phyloP scores from a whole-genome alignment of 768 basidiomycete species.

The Leccinum disarticulatum region DNA sequence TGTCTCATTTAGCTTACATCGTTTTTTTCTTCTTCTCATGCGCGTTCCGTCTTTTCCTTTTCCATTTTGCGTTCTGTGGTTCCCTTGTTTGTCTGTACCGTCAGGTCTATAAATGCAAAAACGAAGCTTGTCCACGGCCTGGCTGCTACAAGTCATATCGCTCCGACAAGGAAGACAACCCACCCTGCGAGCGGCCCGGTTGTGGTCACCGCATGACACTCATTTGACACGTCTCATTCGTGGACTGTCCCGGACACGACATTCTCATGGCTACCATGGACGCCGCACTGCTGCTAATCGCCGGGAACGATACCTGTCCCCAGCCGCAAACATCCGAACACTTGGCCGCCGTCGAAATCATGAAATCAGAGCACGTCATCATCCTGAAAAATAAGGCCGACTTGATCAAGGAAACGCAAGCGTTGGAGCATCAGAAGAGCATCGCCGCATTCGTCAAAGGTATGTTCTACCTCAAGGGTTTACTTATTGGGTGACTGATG shows the following conservation, averaged over 20 bases:
- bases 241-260: constrained; percentile 96
- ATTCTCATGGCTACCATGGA: constrained; percentile 99
- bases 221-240: constrained; percentile 95
- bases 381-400: constrained; percentile 99
- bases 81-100: constrained; percentile 11
- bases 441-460: constrained; percentile 96
- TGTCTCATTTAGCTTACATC: constrained; percentile 13
- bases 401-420: constrained; percentile 92
- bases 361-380: constrained; percentile 97
- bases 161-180: constrained; percentile 91
- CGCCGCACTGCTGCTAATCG: constrained; percentile 91
- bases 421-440: constrained; percentile 94
- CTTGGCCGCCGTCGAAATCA: constrained; percentile 97
- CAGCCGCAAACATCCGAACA: constrained; percentile 99
- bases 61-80: not conserved
- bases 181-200: constrained; percentile 90
- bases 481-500: not conserved
- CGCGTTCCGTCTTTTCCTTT: not conserved
- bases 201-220: constrained; percentile 77
- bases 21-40: not conserved
- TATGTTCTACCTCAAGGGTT: constrained; percentile 31
- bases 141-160: constrained; percentile 67
- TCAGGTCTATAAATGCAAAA: constrained; percentile 98
- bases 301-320: constrained; percentile 97
- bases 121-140: constrained; percentile 83